Evolutionary conservation across 805 yeast species (phyloP), one percentile per base, ranked within the genome.

Genomic region (Ogataea chonburiensis): DNA sequence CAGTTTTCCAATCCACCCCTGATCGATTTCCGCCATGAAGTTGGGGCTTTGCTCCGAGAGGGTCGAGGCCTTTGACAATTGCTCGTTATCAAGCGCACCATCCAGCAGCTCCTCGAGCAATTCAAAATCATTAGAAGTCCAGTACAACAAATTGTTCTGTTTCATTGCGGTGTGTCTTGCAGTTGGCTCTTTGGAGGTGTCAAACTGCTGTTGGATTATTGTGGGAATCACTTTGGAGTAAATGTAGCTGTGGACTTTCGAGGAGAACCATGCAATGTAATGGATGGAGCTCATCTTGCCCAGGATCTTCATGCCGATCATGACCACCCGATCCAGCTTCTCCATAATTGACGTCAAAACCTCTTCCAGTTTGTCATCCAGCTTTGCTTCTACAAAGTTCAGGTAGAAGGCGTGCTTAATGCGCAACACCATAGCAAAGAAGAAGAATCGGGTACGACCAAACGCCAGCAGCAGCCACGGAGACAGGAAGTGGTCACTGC

Each of bases 401-500:
- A 24, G 29, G 26, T 42, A 52, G 17, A 17, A 22, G 5, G 31
- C 21, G 34, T 53, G 57, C 10, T 30, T 37, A n/a, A 46, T 11
- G 7, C 54, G 33, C 9, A 40, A 6, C 3, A 40, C 13, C 5
- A 36, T 5, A 3, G 27, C 12, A 9, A 31, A 20, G 18, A 31
- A 30, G 4, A 31, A 21, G 40, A 47, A 47, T 17, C 42, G 42
- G 2, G 45, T 14, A 11, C 46, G 36, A 11, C 38, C 36, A 4
- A 46, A 12, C 7, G 44, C 16, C 15, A 21, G 30, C 3, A 51
- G 14, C 6, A 52, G n/a, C 2, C 28, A 15, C 1, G 79, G 77
- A 37, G 66, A 72, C 20, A 75, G 32, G 7, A 67, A 49, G 31
- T 64, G 55, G 28, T 64, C 72, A 3, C 68, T 63, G 0, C 70